A percentile compares a stretch with the other conserved stretches of the same genome.
Conservation (phyloP, 495 filamentous ascomycete species). For the Thermothielavioides terrestris region DNA sequence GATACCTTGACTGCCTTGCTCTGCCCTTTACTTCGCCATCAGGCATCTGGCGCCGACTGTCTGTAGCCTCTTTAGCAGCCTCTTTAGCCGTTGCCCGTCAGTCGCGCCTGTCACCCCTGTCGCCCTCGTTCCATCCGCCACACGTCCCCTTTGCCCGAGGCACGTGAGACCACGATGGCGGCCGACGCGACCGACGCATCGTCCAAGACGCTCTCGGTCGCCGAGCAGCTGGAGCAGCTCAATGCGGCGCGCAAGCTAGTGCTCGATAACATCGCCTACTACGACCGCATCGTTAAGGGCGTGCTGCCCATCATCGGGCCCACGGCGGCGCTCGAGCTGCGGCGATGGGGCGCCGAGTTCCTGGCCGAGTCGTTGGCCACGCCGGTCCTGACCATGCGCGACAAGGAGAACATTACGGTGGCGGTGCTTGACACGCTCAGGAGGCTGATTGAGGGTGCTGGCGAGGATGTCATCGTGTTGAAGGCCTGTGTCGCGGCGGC, state of each 20-base stretch:
- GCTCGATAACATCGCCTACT: slow-evolving; percentile 71
- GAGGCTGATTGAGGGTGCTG: slow-evolving; percentile 60
- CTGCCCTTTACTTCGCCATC: background rate
- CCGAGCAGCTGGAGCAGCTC: slow-evolving; percentile 73
- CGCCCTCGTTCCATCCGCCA: background rate
- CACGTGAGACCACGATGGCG: slow-evolving; percentile 4
- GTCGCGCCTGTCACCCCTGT: background rate
- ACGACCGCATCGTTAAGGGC: slow-evolving; percentile 80
- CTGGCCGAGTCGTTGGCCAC: slow-evolving; percentile 92
- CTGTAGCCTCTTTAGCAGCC: slow-evolving; percentile 7
- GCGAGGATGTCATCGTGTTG: slow-evolving; percentile 65
- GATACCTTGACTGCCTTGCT: slow-evolving; percentile 11
- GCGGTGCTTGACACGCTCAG: slow-evolving; percentile 65
- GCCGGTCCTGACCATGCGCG: slow-evolving; percentile 58
- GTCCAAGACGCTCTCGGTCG: slow-evolving; percentile 43
- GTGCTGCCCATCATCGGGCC: slow-evolving; percentile 82
- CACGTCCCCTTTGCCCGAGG: background rate
- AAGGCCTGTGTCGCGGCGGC: slow-evolving; percentile 76
- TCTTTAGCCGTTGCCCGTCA: background rate
- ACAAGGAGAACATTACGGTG: slow-evolving; percentile 69
- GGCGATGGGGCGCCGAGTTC: slow-evolving; percentile 94
- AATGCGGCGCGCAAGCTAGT: slow-evolving; percentile 80
- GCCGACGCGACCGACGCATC: background rate
- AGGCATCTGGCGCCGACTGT: slow-evolving; percentile 1
- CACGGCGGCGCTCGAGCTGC: slow-evolving; percentile 63